phyloP scores from a whole-genome alignment of 2,329 filamentous ascomycete species.

The Botrytis medusae region DNA sequence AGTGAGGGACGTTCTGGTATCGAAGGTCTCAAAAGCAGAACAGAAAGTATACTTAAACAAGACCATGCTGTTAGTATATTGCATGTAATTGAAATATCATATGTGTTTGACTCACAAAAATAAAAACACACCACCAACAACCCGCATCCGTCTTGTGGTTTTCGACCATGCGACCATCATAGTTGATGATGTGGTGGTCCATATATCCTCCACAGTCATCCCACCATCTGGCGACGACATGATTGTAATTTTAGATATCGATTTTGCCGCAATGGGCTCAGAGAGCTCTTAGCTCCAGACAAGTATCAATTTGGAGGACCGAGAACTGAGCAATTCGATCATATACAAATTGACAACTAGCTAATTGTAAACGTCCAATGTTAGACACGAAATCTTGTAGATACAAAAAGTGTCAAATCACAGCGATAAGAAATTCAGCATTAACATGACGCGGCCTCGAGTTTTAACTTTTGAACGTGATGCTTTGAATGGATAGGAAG shows the following conservation, averaged over 20 bases:
- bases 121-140: conserved; percentile 31
- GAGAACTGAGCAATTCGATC: neutral
- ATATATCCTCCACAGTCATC: conserved; percentile 38
- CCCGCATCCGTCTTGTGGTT: conserved; percentile 37
- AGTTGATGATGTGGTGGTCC: conserved; percentile 31
- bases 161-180: conserved; percentile 34
- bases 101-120: conserved; percentile 31
- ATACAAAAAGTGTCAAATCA: neutral
- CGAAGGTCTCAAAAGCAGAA: conserved; percentile 32
- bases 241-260: neutral
- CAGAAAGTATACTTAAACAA: conserved; percentile 29
- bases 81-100: neutral
- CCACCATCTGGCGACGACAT: conserved; percentile 31
- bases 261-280: conserved; percentile 14
- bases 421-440: neutral
- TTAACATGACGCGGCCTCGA: conserved; percentile 4
- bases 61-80: conserved; percentile 15
- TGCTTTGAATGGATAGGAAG: neutral
- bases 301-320: neutral
- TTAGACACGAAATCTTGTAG: neutral
- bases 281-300: neutral
- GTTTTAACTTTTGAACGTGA: neutral
- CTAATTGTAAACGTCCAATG: too few relatives aligned
- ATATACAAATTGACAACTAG: neutral
- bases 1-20: conserved; percentile 29